Conservation (phyloP, 495 filamentous ascomycete genomes). For the Alectoria sarmentosa region DNA sequence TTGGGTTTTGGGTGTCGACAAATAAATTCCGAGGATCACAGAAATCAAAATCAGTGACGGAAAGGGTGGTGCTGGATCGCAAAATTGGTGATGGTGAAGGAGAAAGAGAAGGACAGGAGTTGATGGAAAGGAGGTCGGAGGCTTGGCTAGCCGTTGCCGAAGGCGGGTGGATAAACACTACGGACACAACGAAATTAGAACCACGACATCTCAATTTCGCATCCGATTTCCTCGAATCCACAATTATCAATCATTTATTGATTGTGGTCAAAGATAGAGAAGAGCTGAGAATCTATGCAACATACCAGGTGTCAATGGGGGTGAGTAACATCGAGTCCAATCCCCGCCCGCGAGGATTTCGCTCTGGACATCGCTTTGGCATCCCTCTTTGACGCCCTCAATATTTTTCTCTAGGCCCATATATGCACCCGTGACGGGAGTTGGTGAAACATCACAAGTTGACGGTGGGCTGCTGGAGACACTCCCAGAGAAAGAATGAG, state of each 20-base stretch:
- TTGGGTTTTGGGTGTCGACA: constrained; percentile 55
- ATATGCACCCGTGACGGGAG: constrained; percentile 75
- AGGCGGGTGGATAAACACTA: constrained; percentile 78
- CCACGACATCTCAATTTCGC: constrained; percentile 11
- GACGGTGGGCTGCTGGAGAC: constrained; percentile 79
- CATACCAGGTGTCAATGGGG: constrained; percentile 92
- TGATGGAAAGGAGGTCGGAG: constrained; percentile 65
- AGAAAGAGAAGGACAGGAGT: constrained; percentile 70
- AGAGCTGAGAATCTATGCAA: constrained; percentile 30
- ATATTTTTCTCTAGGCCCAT: constrained; percentile 66
- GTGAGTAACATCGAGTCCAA: constrained; percentile 68
- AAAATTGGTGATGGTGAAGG: constrained; percentile 66
- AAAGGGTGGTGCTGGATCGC: constrained; percentile 55
- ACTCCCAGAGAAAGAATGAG: constrained; percentile 78
- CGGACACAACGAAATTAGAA: constrained; percentile 24
- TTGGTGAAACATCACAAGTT: constrained; percentile 67
- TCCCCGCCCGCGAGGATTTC: constrained; percentile 71
- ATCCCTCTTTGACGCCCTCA: constrained; percentile 74
- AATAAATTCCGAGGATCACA: constrained; percentile 92
- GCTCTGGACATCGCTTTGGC: constrained; percentile 65
- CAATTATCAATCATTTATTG: neutral
- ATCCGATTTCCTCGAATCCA: neutral
- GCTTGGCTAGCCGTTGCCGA: constrained; percentile 57
- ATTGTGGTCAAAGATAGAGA: constrained; percentile 22
- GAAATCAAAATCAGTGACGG: constrained; percentile 70